Evolutionary conservation across 2,329 filamentous ascomycete species (phyloP), one percentile per base, ranked within the genome.

Genomic region (Diaporthe longicolla): DNA sequence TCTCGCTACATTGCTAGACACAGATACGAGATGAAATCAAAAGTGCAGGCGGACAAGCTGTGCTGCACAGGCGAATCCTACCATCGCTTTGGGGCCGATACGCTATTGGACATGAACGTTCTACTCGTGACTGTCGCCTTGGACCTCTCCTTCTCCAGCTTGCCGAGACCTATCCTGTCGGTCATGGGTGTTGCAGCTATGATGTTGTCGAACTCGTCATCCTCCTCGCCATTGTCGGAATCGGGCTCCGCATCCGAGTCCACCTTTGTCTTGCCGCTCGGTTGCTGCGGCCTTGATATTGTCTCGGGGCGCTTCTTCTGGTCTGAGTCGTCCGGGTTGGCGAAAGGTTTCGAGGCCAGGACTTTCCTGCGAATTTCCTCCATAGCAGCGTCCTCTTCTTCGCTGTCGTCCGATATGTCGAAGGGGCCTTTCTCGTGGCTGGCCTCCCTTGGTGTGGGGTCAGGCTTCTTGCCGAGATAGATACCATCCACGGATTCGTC

Each of bases 171-270:
- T 17, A 93, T 94, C 71, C 93, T 90, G 81, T 98, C 96, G 0
- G 95, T 98, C 24, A 97, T 91, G 0, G 95, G 95, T 4, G 94
- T 96, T 0, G 97, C 96, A 78, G 95, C 91, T 80, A 98, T 97
- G 82, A 99, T 97, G 77, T 93, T 93, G 80, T 98, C 96, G 80
- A 98, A 98, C 66, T 95, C 93, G 61, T 93, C 93, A 71, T 97
- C 93, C 13, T 85, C 88, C 8, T 77, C 82, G 61, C 82, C 89
- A 6, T 86, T 89, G 35, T 85, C 86, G 61, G 74, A 82, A 11
- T 75, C 80, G 26, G 84, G 82, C 40, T 85, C 89, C 72, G 93
- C 90, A 76, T 95, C 93, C 4, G 92, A 94, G 75, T 93, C 91
- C 3, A 89, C 89, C 70, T 94, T 91, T 0, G 91, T 90, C 73